Evolutionary conservation across 345 rosid genomes (phyloP).

Genomic region (Heritiera fomes): DNA sequence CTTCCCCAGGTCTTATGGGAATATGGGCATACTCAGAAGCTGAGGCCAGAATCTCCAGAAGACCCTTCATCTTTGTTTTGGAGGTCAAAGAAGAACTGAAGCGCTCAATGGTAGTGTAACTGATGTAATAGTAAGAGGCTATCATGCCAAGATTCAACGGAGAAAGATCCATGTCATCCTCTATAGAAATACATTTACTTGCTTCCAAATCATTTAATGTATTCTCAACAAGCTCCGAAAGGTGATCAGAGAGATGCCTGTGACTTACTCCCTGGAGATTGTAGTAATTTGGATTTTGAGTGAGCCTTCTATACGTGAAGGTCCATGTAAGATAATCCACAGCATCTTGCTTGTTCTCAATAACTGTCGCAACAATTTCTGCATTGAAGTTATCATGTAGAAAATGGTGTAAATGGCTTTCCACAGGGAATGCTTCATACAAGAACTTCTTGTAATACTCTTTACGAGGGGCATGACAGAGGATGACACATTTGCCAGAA

Average conservation of each 20-base stretch:
- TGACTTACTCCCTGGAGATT: slow-evolving; percentile 93
- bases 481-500: slow-evolving; percentile 85
- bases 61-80: slow-evolving; percentile 93
- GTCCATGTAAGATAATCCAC: slow-evolving; percentile 98
- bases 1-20: slow-evolving; percentile 86
- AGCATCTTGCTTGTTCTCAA: slow-evolving; percentile 93
- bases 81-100: slow-evolving; percentile 83
- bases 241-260: slow-evolving; percentile 97
- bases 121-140: slow-evolving; percentile 82
- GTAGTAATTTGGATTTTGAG: slow-evolving; percentile 94
- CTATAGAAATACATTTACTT: slow-evolving; percentile 71
- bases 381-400: slow-evolving; percentile 89
- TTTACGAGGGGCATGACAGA: slow-evolving; percentile 85
- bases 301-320: slow-evolving; percentile 86
- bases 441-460: slow-evolving; percentile 93
- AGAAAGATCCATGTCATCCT: slow-evolving; percentile 83
- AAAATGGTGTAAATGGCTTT: slow-evolving; percentile 89
- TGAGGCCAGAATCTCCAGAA: slow-evolving; percentile 78
- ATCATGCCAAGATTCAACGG: slow-evolving; percentile 86
- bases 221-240: slow-evolving; percentile 90
- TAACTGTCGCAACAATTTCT: slow-evolving; percentile 74
- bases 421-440: slow-evolving; percentile 88
- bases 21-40: slow-evolving; percentile 86
- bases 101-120: slow-evolving; percentile 86
- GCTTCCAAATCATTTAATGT: slow-evolving; percentile 78